Base-by-base conservation (phyloP, 495 filamentous ascomycete genomes). In the Cercophora newfieldiana region DNA sequence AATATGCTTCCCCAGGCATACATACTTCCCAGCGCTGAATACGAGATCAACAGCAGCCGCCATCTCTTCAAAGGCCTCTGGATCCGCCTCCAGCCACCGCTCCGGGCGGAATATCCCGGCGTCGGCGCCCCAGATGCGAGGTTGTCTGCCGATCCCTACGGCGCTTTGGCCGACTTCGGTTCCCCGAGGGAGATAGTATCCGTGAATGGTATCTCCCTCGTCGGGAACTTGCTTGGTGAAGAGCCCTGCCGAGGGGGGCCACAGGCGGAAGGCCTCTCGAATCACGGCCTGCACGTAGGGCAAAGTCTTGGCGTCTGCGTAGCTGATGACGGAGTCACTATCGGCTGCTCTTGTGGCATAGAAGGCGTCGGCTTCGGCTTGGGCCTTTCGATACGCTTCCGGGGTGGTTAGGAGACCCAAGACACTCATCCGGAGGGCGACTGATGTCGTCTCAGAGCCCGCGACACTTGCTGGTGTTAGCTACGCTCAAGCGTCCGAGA, bases 281-380 rank as follows among this genome's bases (percentile, higher is more conserved):
- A 86, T 78, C 28, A 81, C 79, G 19, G 82, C 81, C 67, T 77
- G 68, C 50, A 94, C 83, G 75, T 94, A 93, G 16, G 84, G 84
- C 26, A 95, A 82, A 25, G 92, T 87, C 69, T 85, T 86, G 60
- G 94, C 86, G 72, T 85, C 82, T 18, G 87, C 83, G 74, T 83
- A 91, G 1, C 77, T 82, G 19, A 82, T 73, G 22, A 76, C 26
- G 19, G 5, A 10, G 16, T 19, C n/a, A 12, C 8, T 22, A 5
- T 25, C 44, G 37, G 44, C 4, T n/a, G 29, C 7, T 7, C 37
- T 6, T 12, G 3, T 22, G 1, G 55, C 5, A n/a, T 31, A 59
- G 28, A 59, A 59, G 8, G 57, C 48, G 55, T 87, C 84, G 47
- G 90, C 83, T 63, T 91, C 88, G 19, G 70, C 69, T 75, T 87